These are phyloP conservation scores for Reticulascus tulasneorum DNA, from an alignment of 2,329 filamentous ascomycete genomes.

Conservation along the genomic window DNA sequence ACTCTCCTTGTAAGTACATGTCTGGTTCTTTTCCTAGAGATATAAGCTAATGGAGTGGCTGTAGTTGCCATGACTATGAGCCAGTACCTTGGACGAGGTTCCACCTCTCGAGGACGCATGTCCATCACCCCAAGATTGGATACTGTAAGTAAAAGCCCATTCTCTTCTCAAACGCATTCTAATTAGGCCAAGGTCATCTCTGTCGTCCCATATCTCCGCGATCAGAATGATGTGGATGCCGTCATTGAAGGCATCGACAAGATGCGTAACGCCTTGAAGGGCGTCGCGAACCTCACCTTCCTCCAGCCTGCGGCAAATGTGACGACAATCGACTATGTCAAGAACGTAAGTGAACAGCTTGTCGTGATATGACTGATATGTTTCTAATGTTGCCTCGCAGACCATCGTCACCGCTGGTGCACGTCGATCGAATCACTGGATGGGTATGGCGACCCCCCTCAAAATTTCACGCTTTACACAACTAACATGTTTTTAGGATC, in stretches of 20 bases:
- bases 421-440: conserved; percentile 48
- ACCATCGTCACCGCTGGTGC: conserved; percentile 34
- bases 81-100: conserved; percentile 62
- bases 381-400: no score
- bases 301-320: conserved; percentile 48
- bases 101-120: conserved; percentile 57
- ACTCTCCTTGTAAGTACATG: conserved; percentile 22
- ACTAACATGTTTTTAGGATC: no score
- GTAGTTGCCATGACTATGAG: conserved; percentile 46
- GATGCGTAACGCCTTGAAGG: conserved; percentile 49
- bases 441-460: no score
- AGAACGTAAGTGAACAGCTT: no score
- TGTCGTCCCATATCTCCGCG: conserved; percentile 55
- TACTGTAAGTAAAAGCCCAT: no score
- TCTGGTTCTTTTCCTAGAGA: no score
- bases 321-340: conserved; percentile 53
- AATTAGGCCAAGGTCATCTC: no score
- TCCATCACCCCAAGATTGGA: conserved; percentile 55
- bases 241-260: conserved; percentile 62
- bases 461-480: no score
- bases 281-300: conserved; percentile 52
- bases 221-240: conserved; percentile 56
- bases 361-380: no score
- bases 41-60: conserved; percentile 16
- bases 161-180: no score